Percentiles rank a stretch among this genome's conserved stretches.
Conservation (phyloP, 176 grass and related monocot species). For the Rhynchospora pubera region DNA sequence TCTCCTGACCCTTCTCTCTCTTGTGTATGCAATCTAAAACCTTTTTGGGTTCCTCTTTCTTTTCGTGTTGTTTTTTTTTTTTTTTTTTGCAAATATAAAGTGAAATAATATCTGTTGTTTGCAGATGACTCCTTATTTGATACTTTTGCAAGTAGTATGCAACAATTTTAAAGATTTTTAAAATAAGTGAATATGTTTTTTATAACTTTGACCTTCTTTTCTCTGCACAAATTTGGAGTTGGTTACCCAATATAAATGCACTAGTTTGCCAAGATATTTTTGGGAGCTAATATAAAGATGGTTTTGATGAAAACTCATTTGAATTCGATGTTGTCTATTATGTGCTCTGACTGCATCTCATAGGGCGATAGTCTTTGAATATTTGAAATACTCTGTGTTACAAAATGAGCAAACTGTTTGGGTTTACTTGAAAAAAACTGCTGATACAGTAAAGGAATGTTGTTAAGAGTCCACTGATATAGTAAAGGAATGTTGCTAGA, state of each 20-base stretch:
- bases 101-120: background rate
- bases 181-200: background rate
- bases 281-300: background rate
- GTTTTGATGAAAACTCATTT: background rate
- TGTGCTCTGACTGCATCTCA: background rate
- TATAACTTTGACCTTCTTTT: background rate
- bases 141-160: slow-evolving; percentile 14
- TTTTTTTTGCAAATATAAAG: background rate
- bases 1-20: slow-evolving; percentile 91
- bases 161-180: slow-evolving; percentile 4
- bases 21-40: slow-evolving; percentile 49
- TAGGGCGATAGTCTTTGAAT: background rate
- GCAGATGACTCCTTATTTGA: slow-evolving; percentile 9
- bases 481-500: background rate
- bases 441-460: too few species aligned
- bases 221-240: background rate
- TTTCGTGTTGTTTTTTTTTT: background rate
- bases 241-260: background rate
- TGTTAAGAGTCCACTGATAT: background rate
- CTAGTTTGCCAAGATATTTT: background rate
- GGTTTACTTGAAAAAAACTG: background rate
- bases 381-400: background rate
- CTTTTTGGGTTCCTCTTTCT: background rate
- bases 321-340: background rate
- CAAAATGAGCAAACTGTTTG: background rate